Conservation (phyloP, 2,329 filamentous ascomycete species). For the Stromatinia cepivora region DNA sequence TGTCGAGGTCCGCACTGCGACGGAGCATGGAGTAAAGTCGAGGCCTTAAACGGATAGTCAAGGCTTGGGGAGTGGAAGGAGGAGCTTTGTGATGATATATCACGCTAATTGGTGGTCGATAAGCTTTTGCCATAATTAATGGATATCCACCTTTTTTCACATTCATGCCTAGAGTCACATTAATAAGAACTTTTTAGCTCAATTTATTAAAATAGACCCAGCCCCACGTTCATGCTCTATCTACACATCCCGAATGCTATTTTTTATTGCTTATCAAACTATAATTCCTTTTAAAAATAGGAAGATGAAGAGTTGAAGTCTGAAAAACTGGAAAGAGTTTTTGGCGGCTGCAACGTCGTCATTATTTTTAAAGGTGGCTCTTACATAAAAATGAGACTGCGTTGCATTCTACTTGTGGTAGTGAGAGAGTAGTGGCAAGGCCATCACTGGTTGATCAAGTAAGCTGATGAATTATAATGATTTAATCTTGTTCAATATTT, state of each 20-base stretch:
- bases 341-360: too few species aligned
- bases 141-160: background rate
- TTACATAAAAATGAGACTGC: too few species aligned
- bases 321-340: too few species aligned
- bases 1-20: conserved; percentile 56
- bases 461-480: too few species aligned
- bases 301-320: background rate
- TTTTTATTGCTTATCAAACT: background rate
- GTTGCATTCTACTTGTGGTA: too few species aligned
- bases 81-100: background rate
- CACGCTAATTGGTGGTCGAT: background rate
- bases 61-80: background rate
- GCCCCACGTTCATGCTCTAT: background rate
- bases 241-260: background rate
- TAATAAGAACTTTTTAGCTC: background rate
- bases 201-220: too few species aligned
- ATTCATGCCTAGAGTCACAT: background rate
- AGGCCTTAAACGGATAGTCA: background rate
- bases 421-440: too few species aligned
- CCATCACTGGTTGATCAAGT: too few species aligned
- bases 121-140: background rate
- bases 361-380: too few species aligned
- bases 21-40: conserved; percentile 29
- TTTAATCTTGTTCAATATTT: too few species aligned
- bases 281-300: background rate